phyloP scores from a whole-genome alignment of 1,284 basidiomycete species.

The Ustilago cynodontis region DNA sequence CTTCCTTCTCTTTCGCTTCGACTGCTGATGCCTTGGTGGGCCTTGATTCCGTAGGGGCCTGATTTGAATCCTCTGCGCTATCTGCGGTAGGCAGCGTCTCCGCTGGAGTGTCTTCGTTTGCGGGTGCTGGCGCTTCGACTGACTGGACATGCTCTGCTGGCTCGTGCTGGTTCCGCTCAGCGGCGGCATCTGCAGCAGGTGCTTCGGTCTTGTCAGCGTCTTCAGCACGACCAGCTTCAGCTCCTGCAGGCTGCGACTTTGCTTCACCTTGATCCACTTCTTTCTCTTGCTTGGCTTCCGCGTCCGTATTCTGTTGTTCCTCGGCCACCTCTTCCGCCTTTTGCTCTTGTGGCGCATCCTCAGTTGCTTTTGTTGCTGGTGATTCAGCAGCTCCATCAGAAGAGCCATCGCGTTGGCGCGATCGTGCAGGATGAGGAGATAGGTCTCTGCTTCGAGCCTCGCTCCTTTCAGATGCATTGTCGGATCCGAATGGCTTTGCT shows the following conservation, averaged over 20 bases:
- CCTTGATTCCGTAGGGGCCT: not conserved
- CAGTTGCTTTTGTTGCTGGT: not conserved
- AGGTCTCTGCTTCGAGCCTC: conserved; percentile 31
- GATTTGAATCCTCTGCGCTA: not conserved
- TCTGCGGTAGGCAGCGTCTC: not conserved
- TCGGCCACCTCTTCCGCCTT: not conserved
- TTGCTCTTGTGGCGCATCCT: not conserved
- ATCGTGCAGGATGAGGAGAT: conserved; percentile 23
- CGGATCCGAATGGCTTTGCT: conserved; percentile 13
- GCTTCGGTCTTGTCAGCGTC: not conserved
- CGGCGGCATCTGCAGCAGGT: not conserved
- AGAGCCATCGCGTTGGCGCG: not conserved
- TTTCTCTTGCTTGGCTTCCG: not conserved
- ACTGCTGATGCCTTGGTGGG: not conserved
- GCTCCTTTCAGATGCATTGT: conserved; percentile 32
- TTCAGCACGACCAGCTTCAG: not conserved
- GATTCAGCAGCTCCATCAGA: not conserved
- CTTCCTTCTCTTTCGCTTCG: not conserved
- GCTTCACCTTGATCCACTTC: not conserved
- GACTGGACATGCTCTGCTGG: not conserved
- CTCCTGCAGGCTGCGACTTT: not conserved
- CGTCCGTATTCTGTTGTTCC: not conserved
- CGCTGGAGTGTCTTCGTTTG: not conserved
- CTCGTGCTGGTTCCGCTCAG: not conserved
- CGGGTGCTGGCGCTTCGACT: not conserved